Percentiles rank a stretch among this genome's conserved stretches.
Evolutionary conservation across 108 stramenopile species (phyloP).

Genomic region (Hondaea fermentalgiana): DNA sequence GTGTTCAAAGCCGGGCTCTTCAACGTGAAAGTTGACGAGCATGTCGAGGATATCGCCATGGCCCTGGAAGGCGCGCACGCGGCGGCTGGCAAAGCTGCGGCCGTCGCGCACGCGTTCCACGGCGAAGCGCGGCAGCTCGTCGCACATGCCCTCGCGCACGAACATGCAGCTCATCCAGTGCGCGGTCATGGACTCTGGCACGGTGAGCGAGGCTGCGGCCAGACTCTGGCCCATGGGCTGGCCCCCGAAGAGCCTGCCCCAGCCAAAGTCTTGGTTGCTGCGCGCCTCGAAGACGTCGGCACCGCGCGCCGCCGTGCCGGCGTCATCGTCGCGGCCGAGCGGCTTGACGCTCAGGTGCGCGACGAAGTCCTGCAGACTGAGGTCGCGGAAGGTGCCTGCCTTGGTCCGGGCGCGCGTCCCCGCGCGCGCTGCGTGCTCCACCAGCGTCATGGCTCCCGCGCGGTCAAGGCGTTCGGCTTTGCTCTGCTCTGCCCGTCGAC

Average conservation of each 20-base stretch:
- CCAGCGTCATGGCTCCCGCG: too few species aligned
- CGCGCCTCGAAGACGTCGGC: background rate
- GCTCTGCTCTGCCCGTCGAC: too few species aligned
- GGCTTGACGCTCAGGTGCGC: too few species aligned
- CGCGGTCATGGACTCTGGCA: background rate
- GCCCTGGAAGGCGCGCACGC: background rate
- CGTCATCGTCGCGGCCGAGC: too few species aligned
- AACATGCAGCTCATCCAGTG: conserved; percentile 17
- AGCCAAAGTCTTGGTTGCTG: background rate
- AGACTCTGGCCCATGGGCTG: conserved; percentile 8
- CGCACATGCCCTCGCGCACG: background rate
- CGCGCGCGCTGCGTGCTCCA: too few species aligned
- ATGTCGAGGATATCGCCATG: conserved; percentile 16
- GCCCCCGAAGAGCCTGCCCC: conserved; percentile 17
- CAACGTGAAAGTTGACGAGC: background rate
- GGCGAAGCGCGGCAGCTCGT: background rate
- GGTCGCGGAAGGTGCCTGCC: too few species aligned
- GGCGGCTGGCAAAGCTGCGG: background rate
- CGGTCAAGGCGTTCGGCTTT: too few species aligned
- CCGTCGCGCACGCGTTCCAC: background rate
- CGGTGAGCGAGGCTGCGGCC: background rate
- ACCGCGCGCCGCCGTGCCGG: background rate
- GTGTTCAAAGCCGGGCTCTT: background rate
- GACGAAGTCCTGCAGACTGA: too few species aligned
- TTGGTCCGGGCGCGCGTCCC: too few species aligned